Conservation (phyloP, 305 asterid genomes). For the Coffea humblotiana region DNA sequence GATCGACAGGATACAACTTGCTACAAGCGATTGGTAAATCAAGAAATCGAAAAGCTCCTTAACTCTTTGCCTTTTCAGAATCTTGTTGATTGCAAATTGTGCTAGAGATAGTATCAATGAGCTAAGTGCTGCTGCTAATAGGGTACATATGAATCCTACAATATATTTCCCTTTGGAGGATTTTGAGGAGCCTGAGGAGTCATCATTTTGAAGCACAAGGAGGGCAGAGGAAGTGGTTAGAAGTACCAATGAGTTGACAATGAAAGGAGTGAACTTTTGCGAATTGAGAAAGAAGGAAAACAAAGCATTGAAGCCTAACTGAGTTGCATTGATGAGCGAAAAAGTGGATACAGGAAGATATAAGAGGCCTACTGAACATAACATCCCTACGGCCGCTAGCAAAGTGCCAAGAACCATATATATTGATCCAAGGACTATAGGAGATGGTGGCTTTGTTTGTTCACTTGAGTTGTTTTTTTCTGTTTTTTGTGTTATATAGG, state of each 20-base stretch:
- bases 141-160: conserved; percentile 48
- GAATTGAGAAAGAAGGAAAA: conserved; percentile 51
- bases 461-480: not conserved
- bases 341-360: conserved; percentile 53
- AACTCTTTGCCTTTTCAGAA: conserved; percentile 42
- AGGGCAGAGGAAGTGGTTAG: conserved; percentile 51
- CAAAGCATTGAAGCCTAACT: conserved; percentile 60
- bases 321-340: conserved; percentile 44
- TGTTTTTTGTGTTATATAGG: conserved; percentile 20
- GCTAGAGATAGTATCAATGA: conserved; percentile 44
- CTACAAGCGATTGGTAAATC: conserved; percentile 32
- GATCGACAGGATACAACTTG: conserved; percentile 22
- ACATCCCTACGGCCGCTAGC: conserved; percentile 29
- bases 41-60: conserved; percentile 38
- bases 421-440: conserved; percentile 16
- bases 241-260: conserved; percentile 47
- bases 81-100: conserved; percentile 44
- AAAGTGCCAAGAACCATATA: conserved; percentile 41
- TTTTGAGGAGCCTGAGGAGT: conserved; percentile 12
- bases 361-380: conserved; percentile 46
- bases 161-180: conserved; percentile 22
- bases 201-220: conserved; percentile 33
- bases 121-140: conserved; percentile 49
- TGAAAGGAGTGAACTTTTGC: conserved; percentile 46
- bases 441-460: conserved; percentile 16